These are phyloP conservation scores for Pulveroboletus sp. DNA, from an alignment of 768 basidiomycete species.

Conservation along the genomic window DNA sequence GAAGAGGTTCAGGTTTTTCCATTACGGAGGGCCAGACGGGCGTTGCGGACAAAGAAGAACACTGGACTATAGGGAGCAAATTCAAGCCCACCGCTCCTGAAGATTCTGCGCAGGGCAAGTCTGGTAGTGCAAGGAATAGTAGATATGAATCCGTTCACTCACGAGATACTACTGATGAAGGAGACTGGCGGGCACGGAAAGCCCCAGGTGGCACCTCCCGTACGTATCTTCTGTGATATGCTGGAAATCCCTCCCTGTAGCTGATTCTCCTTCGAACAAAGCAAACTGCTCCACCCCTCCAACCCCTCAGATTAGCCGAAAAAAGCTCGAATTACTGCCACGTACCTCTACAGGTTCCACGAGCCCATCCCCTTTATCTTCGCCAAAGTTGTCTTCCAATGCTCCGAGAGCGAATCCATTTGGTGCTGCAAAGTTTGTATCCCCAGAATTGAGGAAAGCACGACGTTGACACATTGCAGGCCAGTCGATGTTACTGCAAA, in stretches of 20 bases:
- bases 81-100: constrained; percentile 55
- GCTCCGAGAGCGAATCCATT: constrained; percentile 70
- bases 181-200: constrained; percentile 64
- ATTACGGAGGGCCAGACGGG: constrained; percentile 41
- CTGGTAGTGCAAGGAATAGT: constrained; percentile 45
- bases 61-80: constrained; percentile 71
- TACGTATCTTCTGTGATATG: constrained; percentile 38
- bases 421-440: constrained; percentile 71
- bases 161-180: constrained; percentile 52
- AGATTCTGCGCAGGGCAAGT: constrained; percentile 37
- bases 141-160: constrained; percentile 55
- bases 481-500: constrained; percentile 80
- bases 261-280: constrained; percentile 29
- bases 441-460: not conserved
- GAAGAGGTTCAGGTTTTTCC: constrained; percentile 57
- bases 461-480: constrained; percentile 35
- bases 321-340: constrained; percentile 83
- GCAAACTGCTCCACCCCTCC: constrained; percentile 73
- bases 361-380: constrained; percentile 70
- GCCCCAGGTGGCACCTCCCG: constrained; percentile 57
- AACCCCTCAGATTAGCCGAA: constrained; percentile 73
- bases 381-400: constrained; percentile 63
- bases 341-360: constrained; percentile 65
- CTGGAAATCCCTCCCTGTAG: constrained; percentile 2
- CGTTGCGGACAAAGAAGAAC: constrained; percentile 73